Base-by-base conservation (phyloP, 2,329 filamentous ascomycete genomes). In the Aspergillus unguis region DNA sequence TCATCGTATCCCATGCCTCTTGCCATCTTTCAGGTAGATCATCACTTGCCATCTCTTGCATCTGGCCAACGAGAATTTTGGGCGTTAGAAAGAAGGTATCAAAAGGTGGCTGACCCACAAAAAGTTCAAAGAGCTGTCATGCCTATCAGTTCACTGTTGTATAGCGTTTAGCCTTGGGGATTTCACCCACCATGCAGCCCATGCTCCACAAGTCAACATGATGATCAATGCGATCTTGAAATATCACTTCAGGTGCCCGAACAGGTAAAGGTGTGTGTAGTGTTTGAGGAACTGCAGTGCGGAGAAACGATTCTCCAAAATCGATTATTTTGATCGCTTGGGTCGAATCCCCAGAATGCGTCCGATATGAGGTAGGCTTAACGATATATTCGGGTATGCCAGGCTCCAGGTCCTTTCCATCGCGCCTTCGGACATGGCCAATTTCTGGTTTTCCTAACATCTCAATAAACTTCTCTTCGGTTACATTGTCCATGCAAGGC, bases 241-340 rank as follows among this genome's bases (percentile, higher is more conserved):
- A 73, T 26, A 76, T 63, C 45, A 71, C 55, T 58, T 75, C 72
- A 0, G 72, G 72, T 40, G 72, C 65, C 8, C 67, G 65, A 47
- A 74, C 37, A 48, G 50, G 2, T 38, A 74, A 52, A 8, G 69
- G 73, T 28, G 66, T 73, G 40, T 71, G 58, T 8, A 75, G 60
- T 4, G 54, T 61, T 37, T 58, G 11, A 48, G 70, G 67, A 17
- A 27, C 5, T 17, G 2, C 62, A 49, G 9, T 57, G 17, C 8
- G 4, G 38, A 53, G 53, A 50, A 75, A 75, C 37, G 71, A 71
- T 58, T 73, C 60, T 1, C 71, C 70, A 50, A 73, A 74, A 52
- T 75, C 70, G 8, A 73, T 56, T n/a, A 72, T 65, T 41, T 71
- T 71, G 55, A 67, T 57, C 0, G 41, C 6, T 25, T 55, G 44